Evolutionary conservation across 257 asterid genomes (phyloP).

Genomic region (Salvia miltiorrhiza): DNA sequence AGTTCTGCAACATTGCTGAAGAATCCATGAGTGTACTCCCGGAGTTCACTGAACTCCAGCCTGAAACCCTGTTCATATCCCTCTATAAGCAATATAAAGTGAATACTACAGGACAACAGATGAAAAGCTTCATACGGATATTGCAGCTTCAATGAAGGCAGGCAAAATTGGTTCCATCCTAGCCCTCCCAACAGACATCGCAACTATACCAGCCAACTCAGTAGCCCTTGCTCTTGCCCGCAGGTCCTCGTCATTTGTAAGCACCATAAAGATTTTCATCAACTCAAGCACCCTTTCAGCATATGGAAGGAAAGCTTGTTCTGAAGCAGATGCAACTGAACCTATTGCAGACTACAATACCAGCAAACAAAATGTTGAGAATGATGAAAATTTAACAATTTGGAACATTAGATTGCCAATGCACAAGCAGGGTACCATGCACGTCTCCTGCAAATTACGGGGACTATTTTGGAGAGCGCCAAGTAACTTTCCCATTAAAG

Average conservation of each 20-base stretch:
- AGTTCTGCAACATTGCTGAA: conserved; percentile 92
- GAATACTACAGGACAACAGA: conserved; percentile 17
- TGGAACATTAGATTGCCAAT: conserved; percentile 12
- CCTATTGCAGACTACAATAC: conserved; percentile 91
- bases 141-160: conserved; percentile 89
- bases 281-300: conserved; percentile 95
- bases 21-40: conserved; percentile 99
- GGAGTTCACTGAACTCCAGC: conserved; percentile 91
- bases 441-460: conserved; percentile 91
- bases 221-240: conserved; percentile 98
- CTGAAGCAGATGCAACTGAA: conserved; percentile 99
- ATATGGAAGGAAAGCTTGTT: conserved; percentile 85
- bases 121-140: conserved; percentile 51
- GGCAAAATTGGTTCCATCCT: conserved; percentile 91
- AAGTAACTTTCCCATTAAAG: conserved; percentile 83
- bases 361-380: conserved; percentile 25
- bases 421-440: conserved; percentile 61
- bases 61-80: conserved; percentile 69
- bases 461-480: conserved; percentile 78
- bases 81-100: conserved; percentile 20
- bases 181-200: conserved; percentile 91
- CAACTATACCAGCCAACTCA: conserved; percentile 91
- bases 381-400: conserved; percentile 8
- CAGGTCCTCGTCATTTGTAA: conserved; percentile 94
- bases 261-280: conserved; percentile 93